Conservation (phyloP, 805 yeast species). For the Teunomyces barrocoloradensis region DNA sequence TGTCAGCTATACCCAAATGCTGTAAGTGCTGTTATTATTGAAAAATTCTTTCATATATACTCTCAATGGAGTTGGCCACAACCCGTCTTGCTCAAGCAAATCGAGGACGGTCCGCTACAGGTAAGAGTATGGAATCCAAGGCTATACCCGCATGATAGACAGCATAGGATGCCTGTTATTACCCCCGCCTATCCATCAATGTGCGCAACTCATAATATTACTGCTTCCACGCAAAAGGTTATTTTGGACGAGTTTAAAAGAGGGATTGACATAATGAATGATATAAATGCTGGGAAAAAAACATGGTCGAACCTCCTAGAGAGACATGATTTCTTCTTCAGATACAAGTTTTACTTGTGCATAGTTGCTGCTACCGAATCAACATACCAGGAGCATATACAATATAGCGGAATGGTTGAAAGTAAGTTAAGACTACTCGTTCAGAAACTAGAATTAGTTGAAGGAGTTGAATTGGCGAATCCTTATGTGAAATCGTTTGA, state of each 20-base stretch:
- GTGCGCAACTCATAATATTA: constrained; percentile 98
- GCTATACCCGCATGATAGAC: constrained; percentile 82
- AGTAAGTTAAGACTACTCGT: constrained; percentile 80
- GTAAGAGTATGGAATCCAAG: constrained; percentile 97
- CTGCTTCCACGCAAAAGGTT: constrained; percentile 80
- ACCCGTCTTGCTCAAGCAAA: constrained; percentile 87
- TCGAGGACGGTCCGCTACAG: constrained; percentile 96
- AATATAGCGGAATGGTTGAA: constrained; percentile 93
- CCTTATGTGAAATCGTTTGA: constrained; percentile 83
- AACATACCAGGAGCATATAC: constrained; percentile 74
- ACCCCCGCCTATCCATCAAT: constrained; percentile 98
- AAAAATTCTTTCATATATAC: constrained; percentile 82
- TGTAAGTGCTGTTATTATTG: constrained; percentile 86
- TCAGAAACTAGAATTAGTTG: constrained; percentile 73
- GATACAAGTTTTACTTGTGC: constrained; percentile 83
- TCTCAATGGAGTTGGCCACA: constrained; percentile 98
- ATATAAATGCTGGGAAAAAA: constrained; percentile 60
- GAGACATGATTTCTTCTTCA: constrained; percentile 78
- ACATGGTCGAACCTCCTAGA: constrained; percentile 74
- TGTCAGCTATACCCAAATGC: constrained; percentile 97
- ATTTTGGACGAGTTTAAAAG: constrained; percentile 77
- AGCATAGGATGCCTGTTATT: constrained; percentile 94
- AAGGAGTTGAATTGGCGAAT: constrained; percentile 80
- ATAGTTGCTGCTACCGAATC: constrained; percentile 75
- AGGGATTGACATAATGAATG: constrained; percentile 69